Evolutionary conservation across 2,329 filamentous ascomycete genomes (phyloP), one percentile per base, ranked within the genome.

Genomic region (Hysterium pulicare): DNA sequence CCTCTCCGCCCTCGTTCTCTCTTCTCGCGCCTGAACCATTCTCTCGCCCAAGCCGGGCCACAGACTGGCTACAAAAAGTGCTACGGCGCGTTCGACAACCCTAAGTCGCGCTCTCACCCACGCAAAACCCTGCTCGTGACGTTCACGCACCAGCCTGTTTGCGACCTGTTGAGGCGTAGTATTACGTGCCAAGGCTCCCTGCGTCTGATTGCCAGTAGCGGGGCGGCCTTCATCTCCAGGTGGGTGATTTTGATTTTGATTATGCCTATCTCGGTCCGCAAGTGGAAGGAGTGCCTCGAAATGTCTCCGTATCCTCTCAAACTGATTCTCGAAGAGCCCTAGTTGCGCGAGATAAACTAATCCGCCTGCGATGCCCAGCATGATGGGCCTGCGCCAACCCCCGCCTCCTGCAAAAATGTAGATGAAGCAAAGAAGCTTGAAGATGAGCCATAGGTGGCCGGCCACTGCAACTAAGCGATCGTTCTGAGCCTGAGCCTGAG

Each of bases 21-120:
- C 74, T 51, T 78, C 74, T 44, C 76, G 70, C 20, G 76, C 79
- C 48, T 73, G 68, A 11, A 83, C 76, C 57, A 81, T 77, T 6
- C 77, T 68, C 57, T 84, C 81, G 0, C 81, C 80, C 20, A 84
- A 70, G 0, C 81, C 81, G 1, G 81, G 81, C 57, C 81, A 75
- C 38, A 84, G 56, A 59, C 77, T 82, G 0, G 79, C 80, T 24
- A 84, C 58, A 46, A 84, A 81, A n/a, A 84, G 66, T n/a, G 78
- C 77, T 31, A 79, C 54, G 1, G 75, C 75, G 28, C 81, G 70
- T 57, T 83, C 80, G 0, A 71, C 59, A 2, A 71, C 69, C 33
- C 76, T 63, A 15, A 79, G 40, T 4, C 40, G 49, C 10, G 65
- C 59, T 6, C 64, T 41, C 2, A 61, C 22, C 64, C 62, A 67